Base-by-base conservation (phyloP, 169 alveolate species). In the Plasmodium inui region DNA sequence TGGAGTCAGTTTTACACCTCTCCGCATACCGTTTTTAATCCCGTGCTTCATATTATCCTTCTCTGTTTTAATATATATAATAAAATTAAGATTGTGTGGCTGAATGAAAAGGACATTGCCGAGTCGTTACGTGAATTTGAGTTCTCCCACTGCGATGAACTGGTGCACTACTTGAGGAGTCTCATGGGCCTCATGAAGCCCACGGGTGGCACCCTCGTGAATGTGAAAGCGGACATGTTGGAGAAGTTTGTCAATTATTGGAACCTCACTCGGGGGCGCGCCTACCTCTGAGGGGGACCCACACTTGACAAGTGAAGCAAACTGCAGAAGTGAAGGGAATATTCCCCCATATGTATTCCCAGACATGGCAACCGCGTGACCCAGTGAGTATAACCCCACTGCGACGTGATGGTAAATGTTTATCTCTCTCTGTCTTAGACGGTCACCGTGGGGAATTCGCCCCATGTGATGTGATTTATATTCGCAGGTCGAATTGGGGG, bases 21-120 rank as follows among this genome's bases (percentile, higher is more conserved):
- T 30, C 93, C 93, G 28, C 93, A 86, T 53, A 86, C 93, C 8
- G 93, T 86, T 86, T 76, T 86, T 14, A 74, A 86, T 86, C 93
- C 93, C 39, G 61, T 86, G n/a, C 78, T 86, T n/a, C 93, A 86
- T 50, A 86, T 86, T 34, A 53, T 67, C n/a, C 70, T 74, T 86
- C 71, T 86, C 37, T 86, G 93, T 53, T 86, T 86, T 76, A 86
- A 86, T 53, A 34, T 86, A 28, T 86, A 86, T 55, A 86, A 86
- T 44, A 86, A 86, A 86, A 86, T 86, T 28, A 86, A 76, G 30
- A 46, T 86, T 74, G 85, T 86, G 39, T 86, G 93, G 93, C 22
- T 86, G 61, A 86, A 70, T 44, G 93, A 86, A 86, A 86, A 74
- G 67, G 93, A 86, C 46, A 86, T 86, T 53, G 55, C 86, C 3